Base-by-base conservation (phyloP, 352 stramenopile genomes). In the Phytopythium mirpurense region DNA sequence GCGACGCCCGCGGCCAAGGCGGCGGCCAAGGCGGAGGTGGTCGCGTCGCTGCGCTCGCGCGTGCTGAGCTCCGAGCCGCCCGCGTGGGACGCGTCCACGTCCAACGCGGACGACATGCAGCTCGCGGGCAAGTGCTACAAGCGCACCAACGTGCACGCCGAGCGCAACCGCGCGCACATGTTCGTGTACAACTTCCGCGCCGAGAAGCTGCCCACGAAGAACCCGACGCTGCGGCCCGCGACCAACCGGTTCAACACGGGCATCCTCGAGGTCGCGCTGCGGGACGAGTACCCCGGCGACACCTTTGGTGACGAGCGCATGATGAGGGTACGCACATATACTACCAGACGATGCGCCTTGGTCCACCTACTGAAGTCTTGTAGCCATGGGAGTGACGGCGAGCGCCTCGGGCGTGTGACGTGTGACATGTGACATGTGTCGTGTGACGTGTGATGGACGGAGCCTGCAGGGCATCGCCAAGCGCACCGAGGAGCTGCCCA, bases 121-220 rank as follows among this genome's bases (percentile, higher is more conserved):
- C 68, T 88, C 62, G 78, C 58, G 34, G 73, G 78, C 52, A 86
- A 87, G 54, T 89, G 75, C 61, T 88, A 85, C 63, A 83, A 88
- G 54, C 70, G 78, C 52, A 90, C 74, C 21, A 86, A 88, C 51
- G 58, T 87, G 24, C 88, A 93, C 57, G 78, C 68, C 18, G 83
- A 95, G 82, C 61, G 81, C 49, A 90, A 87, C 55, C 82, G 78
- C 26, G 63, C 64, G 19, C 74, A 88, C 62, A 88, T 95, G 78
- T 94, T 88, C 53, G 62, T 67, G 46, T 93, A 95, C 78, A 94
- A 93, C 59, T 90, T 80, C 37, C 79, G 85, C 15, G 85, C 85
- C 47, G 83, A 95, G 63, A 87, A 88, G 51, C 60, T 95, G 12
- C 85, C 85, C 9, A 80, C 75, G 44, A 94, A 93, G 47, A 86